Evolutionary conservation across 371 early-diverging fungal species (phyloP).

Genomic region (Chytridium lagenaria): DNA sequence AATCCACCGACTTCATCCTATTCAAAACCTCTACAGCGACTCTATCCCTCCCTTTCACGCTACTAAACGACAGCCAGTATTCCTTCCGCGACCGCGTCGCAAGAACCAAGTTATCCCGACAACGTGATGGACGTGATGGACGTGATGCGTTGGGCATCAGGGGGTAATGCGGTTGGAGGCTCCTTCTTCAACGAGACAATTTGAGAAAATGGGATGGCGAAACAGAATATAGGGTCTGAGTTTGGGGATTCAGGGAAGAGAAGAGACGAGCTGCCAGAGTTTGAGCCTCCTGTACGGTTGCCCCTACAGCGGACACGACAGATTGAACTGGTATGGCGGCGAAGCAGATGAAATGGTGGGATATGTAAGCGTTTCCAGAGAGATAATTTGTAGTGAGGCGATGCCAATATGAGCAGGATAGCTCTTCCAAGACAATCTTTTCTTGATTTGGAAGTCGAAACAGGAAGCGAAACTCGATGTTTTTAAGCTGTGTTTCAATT

Average conservation of each 20-base stretch:
- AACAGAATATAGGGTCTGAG: conserved; percentile 42
- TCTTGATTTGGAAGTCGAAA: conserved; percentile 54
- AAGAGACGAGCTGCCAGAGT: conserved; percentile 36
- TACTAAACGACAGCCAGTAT: conserved; percentile 53
- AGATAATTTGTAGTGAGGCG: conserved; percentile 31
- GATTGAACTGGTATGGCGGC: conserved; percentile 35
- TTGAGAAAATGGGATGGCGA: conserved; percentile 56
- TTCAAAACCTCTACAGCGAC: conserved; percentile 45
- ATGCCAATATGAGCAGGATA: conserved; percentile 50
- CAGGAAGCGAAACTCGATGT: conserved; percentile 55
- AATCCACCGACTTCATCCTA: conserved; percentile 57
- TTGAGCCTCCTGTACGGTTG: not conserved
- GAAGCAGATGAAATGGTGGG: conserved; percentile 54
- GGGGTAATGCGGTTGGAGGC: conserved; percentile 49
- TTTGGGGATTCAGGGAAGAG: conserved; percentile 44
- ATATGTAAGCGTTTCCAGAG: conserved; percentile 52
- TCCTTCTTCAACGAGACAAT: conserved; percentile 59
- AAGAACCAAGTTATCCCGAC: conserved; percentile 54
- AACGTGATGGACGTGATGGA: conserved; percentile 37
- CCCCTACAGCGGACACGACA: conserved; percentile 13
- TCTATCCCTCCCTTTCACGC: conserved; percentile 47
- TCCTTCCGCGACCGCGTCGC: conserved; percentile 49
- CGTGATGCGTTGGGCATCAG: conserved; percentile 14
- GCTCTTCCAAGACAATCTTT: conserved; percentile 52
- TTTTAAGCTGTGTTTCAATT: conserved; percentile 50